These are phyloP conservation scores for Nicotiana tabacum DNA, from an alignment of 257 asterid species.

Conservation along the genomic window DNA sequence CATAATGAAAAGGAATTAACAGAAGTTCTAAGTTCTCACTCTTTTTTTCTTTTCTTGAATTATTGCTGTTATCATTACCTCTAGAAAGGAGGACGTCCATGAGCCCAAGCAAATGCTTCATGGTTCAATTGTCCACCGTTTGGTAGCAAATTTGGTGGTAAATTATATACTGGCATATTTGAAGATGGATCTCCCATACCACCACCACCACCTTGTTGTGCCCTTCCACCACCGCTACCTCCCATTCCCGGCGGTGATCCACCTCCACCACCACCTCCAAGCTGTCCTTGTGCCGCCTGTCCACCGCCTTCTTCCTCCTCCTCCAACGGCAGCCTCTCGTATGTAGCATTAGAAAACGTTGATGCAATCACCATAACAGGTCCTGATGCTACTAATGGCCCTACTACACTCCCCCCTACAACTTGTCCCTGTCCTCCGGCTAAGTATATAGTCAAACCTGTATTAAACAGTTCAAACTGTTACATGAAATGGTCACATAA, in stretches of 20 bases:
- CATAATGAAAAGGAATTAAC: not conserved
- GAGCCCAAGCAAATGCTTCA: slow-evolving; percentile 53
- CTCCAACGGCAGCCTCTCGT: slow-evolving; percentile 56
- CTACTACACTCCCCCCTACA: slow-evolving; percentile 62
- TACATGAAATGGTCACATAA: not conserved
- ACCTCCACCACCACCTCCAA: slow-evolving; percentile 23
- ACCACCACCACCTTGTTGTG: slow-evolving; percentile 22
- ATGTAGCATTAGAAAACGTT: slow-evolving; percentile 60
- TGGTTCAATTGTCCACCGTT: slow-evolving; percentile 42
- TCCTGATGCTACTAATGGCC: slow-evolving; percentile 51
- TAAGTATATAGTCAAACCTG: slow-evolving; percentile 48
- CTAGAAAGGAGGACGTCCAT: slow-evolving; percentile 48
- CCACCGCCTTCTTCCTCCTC: slow-evolving; percentile 43
- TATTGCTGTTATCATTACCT: slow-evolving; percentile 11
- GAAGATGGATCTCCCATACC: slow-evolving; percentile 37
- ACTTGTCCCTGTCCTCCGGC: slow-evolving; percentile 69
- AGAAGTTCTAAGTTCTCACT: not conserved
- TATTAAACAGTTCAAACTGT: not conserved
- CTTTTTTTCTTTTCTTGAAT: not conserved
- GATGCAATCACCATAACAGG: slow-evolving; percentile 72
- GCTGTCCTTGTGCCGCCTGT: slow-evolving; percentile 18
- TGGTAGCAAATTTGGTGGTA: slow-evolving; percentile 36
- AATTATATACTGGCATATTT: slow-evolving; percentile 25
- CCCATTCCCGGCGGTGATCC: slow-evolving; percentile 34
- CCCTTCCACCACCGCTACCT: slow-evolving; percentile 25